Evolutionary conservation across 495 filamentous ascomycete species (phyloP).

Genomic region (Recurvomyces mirabilis): DNA sequence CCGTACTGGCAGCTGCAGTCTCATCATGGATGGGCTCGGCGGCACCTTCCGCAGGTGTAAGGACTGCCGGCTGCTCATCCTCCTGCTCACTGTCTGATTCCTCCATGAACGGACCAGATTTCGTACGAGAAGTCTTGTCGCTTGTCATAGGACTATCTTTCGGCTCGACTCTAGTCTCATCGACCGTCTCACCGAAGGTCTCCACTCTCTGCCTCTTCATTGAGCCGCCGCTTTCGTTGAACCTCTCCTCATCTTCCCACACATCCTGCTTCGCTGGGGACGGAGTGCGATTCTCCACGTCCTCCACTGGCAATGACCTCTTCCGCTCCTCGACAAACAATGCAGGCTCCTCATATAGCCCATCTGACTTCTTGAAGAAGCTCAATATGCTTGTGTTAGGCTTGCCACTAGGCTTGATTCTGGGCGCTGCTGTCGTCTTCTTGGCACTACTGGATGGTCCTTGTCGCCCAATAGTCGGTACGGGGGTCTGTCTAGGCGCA

Average conservation of each 20-base stretch:
- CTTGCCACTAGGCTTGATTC: slow-evolving; percentile 32
- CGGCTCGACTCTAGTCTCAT: slow-evolving; percentile 15
- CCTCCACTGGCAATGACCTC: slow-evolving; percentile 16
- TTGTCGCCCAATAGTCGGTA: slow-evolving; percentile 20
- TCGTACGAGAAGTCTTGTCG: not conserved
- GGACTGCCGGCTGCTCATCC: slow-evolving; percentile 13
- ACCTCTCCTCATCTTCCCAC: slow-evolving; percentile 32
- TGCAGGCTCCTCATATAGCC: slow-evolving; percentile 26
- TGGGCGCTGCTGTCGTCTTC: slow-evolving; percentile 16
- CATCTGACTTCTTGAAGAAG: slow-evolving; percentile 69
- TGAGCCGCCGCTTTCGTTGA: slow-evolving; percentile 38
- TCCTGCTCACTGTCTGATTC: slow-evolving; percentile 59
- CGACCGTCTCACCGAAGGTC: no score
- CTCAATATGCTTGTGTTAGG: slow-evolving; percentile 65
- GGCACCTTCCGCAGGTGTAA: not conserved
- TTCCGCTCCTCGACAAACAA: slow-evolving; percentile 32
- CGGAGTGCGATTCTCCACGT: not conserved
- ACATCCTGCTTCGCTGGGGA: slow-evolving; percentile 25
- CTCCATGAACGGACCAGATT: slow-evolving; percentile 48
- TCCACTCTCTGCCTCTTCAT: slow-evolving; percentile 41
- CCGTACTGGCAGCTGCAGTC: not conserved
- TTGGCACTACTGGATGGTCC: slow-evolving; percentile 19
- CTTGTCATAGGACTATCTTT: not conserved
- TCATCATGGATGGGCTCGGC: not conserved
- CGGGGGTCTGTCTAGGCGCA: slow-evolving; percentile 24